phyloP scores from a whole-genome alignment of 345 rosid species.

The Trapa incisa region DNA sequence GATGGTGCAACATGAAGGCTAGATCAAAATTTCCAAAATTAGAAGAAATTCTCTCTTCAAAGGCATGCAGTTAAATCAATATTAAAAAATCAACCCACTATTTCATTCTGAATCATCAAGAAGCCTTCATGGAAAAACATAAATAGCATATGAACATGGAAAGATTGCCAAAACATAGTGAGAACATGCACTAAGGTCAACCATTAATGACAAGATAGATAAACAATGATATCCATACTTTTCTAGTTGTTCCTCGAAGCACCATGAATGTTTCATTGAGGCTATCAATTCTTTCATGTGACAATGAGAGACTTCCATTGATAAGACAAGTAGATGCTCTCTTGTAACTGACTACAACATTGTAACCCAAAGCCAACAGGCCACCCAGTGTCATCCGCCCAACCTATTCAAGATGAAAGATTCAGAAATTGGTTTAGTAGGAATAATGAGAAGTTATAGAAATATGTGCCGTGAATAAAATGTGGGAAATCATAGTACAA shows the following conservation, averaged over 20 bases:
- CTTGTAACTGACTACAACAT: slow-evolving; percentile 94
- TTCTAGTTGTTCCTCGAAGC: slow-evolving; percentile 81
- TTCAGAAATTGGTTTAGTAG: not conserved
- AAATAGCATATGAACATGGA: not conserved
- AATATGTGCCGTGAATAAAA: not conserved
- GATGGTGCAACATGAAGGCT: not conserved
- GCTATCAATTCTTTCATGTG: slow-evolving; percentile 77
- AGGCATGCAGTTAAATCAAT: not conserved
- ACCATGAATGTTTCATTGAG: slow-evolving; percentile 90
- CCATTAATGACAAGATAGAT: not conserved
- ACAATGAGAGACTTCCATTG: slow-evolving; percentile 56
- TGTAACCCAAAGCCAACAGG: slow-evolving; percentile 72
- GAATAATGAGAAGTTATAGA: not conserved
- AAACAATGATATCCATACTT: slow-evolving; percentile 36
- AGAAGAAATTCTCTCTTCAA: not conserved
- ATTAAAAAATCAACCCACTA: not conserved
- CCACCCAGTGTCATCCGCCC: slow-evolving; percentile 98
- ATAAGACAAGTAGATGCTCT: slow-evolving; percentile 64
- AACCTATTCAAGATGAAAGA: slow-evolving; percentile 38
- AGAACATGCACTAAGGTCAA: not conserved
- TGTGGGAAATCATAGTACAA: not conserved
- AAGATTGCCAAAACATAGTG: not conserved
- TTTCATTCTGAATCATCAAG: not conserved
- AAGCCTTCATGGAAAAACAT: not conserved
- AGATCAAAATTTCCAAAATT: not conserved